A percentile compares a stretch with the other conserved stretches of the same genome.
Conservation (phyloP, 441 rosid species). For the Gossypium lobatum region DNA sequence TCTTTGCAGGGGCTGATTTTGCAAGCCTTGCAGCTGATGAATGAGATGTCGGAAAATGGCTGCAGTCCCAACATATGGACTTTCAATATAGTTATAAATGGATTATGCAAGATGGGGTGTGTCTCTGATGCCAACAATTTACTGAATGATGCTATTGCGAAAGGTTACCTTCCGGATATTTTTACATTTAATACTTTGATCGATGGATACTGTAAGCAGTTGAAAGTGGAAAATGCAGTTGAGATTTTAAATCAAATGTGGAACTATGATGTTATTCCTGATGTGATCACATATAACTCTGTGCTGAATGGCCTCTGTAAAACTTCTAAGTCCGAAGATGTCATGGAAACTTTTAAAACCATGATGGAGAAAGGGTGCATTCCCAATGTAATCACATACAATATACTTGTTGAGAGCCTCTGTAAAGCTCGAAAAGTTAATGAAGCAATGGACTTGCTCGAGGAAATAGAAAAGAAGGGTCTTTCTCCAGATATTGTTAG, state of each 20-base stretch:
- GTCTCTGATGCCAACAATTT: slow-evolving; percentile 71
- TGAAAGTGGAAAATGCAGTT: slow-evolving; percentile 68
- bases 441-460: slow-evolving; percentile 59
- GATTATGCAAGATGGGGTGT: slow-evolving; percentile 92
- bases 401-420: slow-evolving; percentile 74
- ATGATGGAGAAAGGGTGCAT: slow-evolving; percentile 67
- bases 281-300: slow-evolving; percentile 81
- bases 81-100: slow-evolving; percentile 71
- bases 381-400: slow-evolving; percentile 76
- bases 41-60: slow-evolving; percentile 62
- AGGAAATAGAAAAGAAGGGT: slow-evolving; percentile 49
- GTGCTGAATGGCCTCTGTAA: slow-evolving; percentile 89
- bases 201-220: slow-evolving; percentile 71
- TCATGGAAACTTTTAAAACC: slow-evolving; percentile 60
- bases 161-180: slow-evolving; percentile 73
- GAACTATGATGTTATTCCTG: slow-evolving; percentile 61
- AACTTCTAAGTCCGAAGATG: slow-evolving; percentile 66
- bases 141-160: slow-evolving; percentile 56
- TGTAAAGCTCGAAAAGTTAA: slow-evolving; percentile 60
- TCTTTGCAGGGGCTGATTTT: slow-evolving; percentile 68
- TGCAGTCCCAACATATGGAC: slow-evolving; percentile 68
- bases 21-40: slow-evolving; percentile 68
- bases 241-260: slow-evolving; percentile 64
- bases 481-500: slow-evolving; percentile 60
- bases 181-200: slow-evolving; percentile 86